phyloP scores from a whole-genome alignment of 306 rosid genomes.

The Notholithocarpus densiflorus region DNA sequence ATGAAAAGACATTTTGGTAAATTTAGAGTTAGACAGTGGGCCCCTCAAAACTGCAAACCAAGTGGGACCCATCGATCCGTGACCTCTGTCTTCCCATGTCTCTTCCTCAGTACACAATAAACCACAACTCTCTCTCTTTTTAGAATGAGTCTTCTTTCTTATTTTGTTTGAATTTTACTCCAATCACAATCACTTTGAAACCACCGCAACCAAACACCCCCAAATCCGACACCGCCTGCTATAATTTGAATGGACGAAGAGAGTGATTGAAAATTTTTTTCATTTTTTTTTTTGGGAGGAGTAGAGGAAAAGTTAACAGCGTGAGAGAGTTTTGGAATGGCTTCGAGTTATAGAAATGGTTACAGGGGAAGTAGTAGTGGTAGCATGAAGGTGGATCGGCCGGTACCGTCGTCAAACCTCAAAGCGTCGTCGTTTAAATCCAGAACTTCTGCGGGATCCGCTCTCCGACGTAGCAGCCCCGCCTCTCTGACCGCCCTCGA shows the following conservation, averaged over 20 bases:
- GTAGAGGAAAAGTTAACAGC: not conserved
- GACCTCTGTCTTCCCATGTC: slow-evolving; percentile 17
- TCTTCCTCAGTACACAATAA: not conserved
- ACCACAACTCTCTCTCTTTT: too few relatives aligned
- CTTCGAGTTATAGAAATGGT: slow-evolving; percentile 29
- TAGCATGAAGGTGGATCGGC: slow-evolving; percentile 43
- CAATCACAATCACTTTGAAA: not conserved
- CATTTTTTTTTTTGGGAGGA: not conserved
- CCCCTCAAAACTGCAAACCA: not conserved
- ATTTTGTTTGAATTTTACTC: not conserved
- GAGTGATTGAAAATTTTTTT: not conserved
- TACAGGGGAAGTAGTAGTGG: not conserved
- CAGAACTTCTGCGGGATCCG: slow-evolving; percentile 40
- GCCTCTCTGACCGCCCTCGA: slow-evolving; percentile 18
- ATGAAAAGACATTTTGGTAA: not conserved
- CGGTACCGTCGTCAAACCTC: slow-evolving; percentile 19
- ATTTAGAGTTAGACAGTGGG: not conserved
- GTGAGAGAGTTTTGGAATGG: not conserved
- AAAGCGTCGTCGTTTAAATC: slow-evolving; percentile 44
- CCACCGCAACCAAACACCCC: not conserved
- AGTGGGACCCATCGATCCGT: slow-evolving; percentile 35
- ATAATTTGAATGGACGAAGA: not conserved
- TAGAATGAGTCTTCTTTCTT: not conserved
- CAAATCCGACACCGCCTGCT: not conserved
- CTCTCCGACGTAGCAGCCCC: slow-evolving; percentile 40